These are phyloP conservation scores for Sordariomycetes sp. DNA, from an alignment of 2,329 filamentous ascomycete species.

Conservation along the genomic window DNA sequence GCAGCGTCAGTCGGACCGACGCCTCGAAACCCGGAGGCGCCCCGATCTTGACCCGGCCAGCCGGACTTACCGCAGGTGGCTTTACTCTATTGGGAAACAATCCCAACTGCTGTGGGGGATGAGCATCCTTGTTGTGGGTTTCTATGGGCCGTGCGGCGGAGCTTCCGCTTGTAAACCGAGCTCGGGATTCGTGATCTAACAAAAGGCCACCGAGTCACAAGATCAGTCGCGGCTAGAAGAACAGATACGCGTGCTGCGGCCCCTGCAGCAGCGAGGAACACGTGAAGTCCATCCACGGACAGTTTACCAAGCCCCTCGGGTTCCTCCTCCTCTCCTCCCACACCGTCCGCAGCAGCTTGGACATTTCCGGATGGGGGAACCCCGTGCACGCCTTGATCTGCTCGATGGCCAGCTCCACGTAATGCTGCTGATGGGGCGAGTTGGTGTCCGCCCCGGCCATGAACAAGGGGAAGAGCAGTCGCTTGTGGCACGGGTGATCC, in stretches of 20 bases:
- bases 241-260: slow-evolving; percentile 8
- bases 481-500: slow-evolving; percentile 14
- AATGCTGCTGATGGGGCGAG: slow-evolving; percentile 14
- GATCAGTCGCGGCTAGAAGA: too few relatives aligned
- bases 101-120: too few relatives aligned
- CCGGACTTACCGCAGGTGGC: too few relatives aligned
- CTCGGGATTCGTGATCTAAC: too few relatives aligned
- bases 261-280: slow-evolving; percentile 7
- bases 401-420: slow-evolving; percentile 12
- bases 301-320: slow-evolving; percentile 8
- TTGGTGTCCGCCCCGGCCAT: slow-evolving; percentile 14
- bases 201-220: too few relatives aligned
- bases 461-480: slow-evolving; percentile 17
- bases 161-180: too few relatives aligned
- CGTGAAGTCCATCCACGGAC: slow-evolving; percentile 20
- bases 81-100: too few relatives aligned
- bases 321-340: slow-evolving; percentile 12
- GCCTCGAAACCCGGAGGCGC: too few relatives aligned
- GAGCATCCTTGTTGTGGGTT: too few relatives aligned
- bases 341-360: slow-evolving; percentile 12
- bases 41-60: too few relatives aligned
- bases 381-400: slow-evolving; percentile 14
- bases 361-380: slow-evolving; percentile 14
- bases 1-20: too few relatives aligned
- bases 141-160: too few relatives aligned